Conservation (phyloP, 805 yeast genomes). For the Torulaspora indica region DNA sequence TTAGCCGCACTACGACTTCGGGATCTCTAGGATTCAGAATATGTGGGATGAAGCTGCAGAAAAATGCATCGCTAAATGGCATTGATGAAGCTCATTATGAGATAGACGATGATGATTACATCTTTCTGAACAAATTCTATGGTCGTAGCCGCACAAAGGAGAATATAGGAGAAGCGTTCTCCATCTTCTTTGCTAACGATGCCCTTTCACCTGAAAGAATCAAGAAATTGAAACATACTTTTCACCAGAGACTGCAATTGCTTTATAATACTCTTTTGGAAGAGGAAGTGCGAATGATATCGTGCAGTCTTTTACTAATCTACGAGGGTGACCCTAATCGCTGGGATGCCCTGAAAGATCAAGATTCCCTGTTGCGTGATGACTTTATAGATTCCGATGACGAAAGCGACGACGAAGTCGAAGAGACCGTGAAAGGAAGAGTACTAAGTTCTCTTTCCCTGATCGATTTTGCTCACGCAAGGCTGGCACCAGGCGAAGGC, state of each 20-base stretch:
- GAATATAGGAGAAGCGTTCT: constrained; percentile 44
- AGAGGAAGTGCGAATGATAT: constrained; percentile 58
- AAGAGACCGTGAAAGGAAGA: constrained; percentile 26
- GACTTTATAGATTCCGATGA: constrained; percentile 32
- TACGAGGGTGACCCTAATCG: constrained; percentile 61
- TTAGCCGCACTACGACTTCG: constrained; percentile 70
- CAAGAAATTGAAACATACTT: constrained; percentile 41
- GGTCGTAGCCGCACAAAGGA: constrained; percentile 56
- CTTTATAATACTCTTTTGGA: constrained; percentile 60
- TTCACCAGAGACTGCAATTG: constrained; percentile 56
- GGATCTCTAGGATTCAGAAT: constrained; percentile 72
- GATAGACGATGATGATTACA: constrained; percentile 39
- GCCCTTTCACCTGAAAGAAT: constrained; percentile 33
- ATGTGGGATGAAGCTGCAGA: constrained; percentile 76
- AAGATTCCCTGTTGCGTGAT: constrained; percentile 41
- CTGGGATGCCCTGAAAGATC: constrained; percentile 45
- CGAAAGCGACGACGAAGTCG: constrained; percentile 36
- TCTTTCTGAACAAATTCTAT: constrained; percentile 57
- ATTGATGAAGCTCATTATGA: constrained; percentile 20
- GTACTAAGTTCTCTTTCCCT: constrained; percentile 54
- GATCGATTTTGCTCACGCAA: constrained; percentile 91
- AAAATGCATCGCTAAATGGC: constrained; percentile 14
- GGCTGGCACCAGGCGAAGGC: constrained; percentile 54
- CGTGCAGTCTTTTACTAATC: constrained; percentile 68
- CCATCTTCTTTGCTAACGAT: constrained; percentile 43